Base-by-base conservation (phyloP, 129 eudicot genomes). In the Heracleum sosnowskyi region DNA sequence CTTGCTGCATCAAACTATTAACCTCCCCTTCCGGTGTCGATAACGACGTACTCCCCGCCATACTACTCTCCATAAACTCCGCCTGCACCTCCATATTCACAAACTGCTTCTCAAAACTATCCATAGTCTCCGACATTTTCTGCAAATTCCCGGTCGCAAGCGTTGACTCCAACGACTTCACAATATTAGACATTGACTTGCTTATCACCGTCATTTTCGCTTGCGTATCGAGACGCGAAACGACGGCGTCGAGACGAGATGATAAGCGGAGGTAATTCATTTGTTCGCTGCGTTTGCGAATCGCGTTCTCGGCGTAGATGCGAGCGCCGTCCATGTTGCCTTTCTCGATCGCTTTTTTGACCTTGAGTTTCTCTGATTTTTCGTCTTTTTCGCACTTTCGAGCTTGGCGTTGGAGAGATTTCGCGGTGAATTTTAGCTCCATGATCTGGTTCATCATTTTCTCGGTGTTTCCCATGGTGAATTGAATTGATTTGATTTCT, bases 41-140 rank as follows among this genome's bases (percentile, higher is more conserved):
- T 7, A 94, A 87, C 18, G 96, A 91, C 4, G 98, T 90, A 70
- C 93, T 89, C 36, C 98, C 98, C 9, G 96, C 97, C 98, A 94
- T 94, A 2, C 96, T 88, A 39, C 91, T 90, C 89, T 94, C 98
- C 96, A 92, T 88, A 69, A 92, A 92, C 90, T 89, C 97, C 11
- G 98, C 98, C 62, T 93, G 98, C 11, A 93, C 95, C 78, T 93
- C 97, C 98, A 93, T 93, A 24, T 91, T 91, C 31, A 93, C 97
- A 70, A 93, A 91, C 85, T 91, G 98, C n/a, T 75, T 78, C 87
- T 93, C 98, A 80, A 93, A 93, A 40, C 80, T 76, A 69, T 93
- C 98, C 98, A 93, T 93, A 1, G 95, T 93, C 79, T 93, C 98
- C 26, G 92, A 86, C 98, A 93, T 89, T 91, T 93, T 91, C 96